Evolutionary conservation across 768 basidiomycete species (phyloP).

Genomic region (Mycena alexandri): DNA sequence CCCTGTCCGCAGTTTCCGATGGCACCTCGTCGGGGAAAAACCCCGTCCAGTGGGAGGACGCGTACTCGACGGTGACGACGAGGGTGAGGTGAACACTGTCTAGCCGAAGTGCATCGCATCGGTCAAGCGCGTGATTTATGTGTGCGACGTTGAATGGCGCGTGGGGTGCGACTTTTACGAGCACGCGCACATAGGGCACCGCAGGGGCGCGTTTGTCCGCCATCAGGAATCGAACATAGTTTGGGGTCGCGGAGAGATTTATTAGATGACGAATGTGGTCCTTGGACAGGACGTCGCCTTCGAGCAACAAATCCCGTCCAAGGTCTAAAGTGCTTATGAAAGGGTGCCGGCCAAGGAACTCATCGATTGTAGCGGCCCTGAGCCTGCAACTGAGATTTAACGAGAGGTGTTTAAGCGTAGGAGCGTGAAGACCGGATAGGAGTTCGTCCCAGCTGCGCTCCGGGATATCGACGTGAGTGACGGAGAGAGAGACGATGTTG

Average conservation of each 20-base stretch:
- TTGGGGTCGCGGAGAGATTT: conserved; percentile 15
- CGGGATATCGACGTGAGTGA: conserved; percentile 28
- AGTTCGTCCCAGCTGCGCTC: conserved; percentile 26
- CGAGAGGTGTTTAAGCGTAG: conserved; percentile 18
- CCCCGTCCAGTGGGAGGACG: conserved; percentile 29
- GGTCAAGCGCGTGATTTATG: conserved; percentile 22
- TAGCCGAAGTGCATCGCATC: conserved; percentile 9
- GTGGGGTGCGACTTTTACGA: conserved; percentile 22
- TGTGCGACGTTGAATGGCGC: conserved; percentile 10
- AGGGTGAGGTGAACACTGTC: conserved; percentile 21
- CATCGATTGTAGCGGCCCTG: conserved; percentile 4
- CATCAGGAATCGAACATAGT: conserved; percentile 23
- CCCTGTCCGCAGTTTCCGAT: neutral
- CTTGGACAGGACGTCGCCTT: conserved; percentile 20
- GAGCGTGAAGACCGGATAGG: conserved; percentile 18
- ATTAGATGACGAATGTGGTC: conserved; percentile 13
- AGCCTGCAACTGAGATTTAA: conserved; percentile 26
- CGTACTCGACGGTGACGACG: conserved; percentile 25
- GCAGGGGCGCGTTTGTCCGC: conserved; percentile 10
- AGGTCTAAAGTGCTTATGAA: conserved; percentile 19
- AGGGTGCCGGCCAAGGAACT: conserved; percentile 29
- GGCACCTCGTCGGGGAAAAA: conserved; percentile 20
- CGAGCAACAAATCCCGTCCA: conserved; percentile 22
- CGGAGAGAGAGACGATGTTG: conserved; percentile 29
- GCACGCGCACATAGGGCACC: conserved; percentile 22